These are phyloP conservation scores for Gracilariopsis chorda DNA, from an alignment of 23 red algal species.

Conservation along the genomic window DNA sequence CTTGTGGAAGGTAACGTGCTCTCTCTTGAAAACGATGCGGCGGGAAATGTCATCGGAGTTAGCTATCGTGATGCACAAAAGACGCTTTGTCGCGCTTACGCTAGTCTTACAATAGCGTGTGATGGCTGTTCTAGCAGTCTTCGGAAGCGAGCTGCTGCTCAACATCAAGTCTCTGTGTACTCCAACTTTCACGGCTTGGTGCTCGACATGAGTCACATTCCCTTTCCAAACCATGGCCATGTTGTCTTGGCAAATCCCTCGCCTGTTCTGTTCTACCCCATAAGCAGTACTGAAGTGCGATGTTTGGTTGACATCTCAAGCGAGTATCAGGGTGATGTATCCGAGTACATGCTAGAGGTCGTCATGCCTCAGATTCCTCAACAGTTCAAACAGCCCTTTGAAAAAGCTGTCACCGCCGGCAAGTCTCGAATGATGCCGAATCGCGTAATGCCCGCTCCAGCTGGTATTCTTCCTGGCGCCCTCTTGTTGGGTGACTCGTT, in stretches of 20 bases:
- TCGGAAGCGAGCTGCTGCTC: conserved; percentile 54
- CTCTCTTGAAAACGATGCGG: conserved; percentile 21
- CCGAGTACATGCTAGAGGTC: conserved; percentile 66
- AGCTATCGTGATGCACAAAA: conserved; percentile 29
- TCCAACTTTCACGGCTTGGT: conserved; percentile 93
- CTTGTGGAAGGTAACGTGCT: conserved; percentile 86
- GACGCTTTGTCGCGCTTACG: conserved; percentile 13
- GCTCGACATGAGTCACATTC: conserved; percentile 59
- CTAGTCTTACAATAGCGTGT: conserved; percentile 92
- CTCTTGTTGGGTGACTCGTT: conserved; percentile 95
- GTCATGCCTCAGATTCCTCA: conserved; percentile 92
- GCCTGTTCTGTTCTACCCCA: conserved; percentile 94
- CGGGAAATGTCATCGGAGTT: conserved; percentile 71
- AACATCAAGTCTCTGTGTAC: conserved; percentile 60
- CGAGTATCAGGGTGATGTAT: conserved; percentile 10
- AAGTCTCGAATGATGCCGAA: conserved; percentile 94
- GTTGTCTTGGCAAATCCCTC: conserved; percentile 91
- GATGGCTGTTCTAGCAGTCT: conserved; percentile 90
- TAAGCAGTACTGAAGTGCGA: conserved; percentile 83
- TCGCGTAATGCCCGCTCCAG: conserved; percentile 91
- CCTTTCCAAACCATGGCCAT: conserved; percentile 93
- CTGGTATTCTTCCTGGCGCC: conserved; percentile 71
- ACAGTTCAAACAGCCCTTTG: conserved; percentile 62
- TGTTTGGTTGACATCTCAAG: conserved; percentile 94
- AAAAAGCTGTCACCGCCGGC: conserved; percentile 44